Conservation (phyloP, 352 stramenopile species). For the Globisporangium spiculum region DNA sequence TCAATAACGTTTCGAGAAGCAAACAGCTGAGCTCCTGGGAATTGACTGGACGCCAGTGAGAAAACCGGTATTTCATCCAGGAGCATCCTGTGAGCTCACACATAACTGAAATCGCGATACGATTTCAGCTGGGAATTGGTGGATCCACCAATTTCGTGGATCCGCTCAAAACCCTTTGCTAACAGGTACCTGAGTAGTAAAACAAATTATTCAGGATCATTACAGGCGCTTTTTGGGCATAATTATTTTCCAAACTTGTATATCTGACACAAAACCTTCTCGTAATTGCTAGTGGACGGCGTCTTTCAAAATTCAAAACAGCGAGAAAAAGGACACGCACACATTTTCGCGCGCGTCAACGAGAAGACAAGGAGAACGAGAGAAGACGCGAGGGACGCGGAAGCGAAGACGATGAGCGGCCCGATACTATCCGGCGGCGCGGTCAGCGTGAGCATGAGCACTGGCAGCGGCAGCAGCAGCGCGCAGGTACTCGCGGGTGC, state of each 20-base stretch:
- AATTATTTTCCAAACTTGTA: too few relatives aligned
- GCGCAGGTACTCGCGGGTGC: not conserved
- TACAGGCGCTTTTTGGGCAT: too few relatives aligned
- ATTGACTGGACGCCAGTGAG: constrained; percentile 16
- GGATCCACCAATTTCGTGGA: not conserved
- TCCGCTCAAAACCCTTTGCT: not conserved
- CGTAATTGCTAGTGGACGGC: not conserved
- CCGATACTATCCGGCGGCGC: constrained; percentile 2
- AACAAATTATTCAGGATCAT: too few relatives aligned
- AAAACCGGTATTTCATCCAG: constrained; percentile 6
- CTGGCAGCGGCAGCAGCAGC: not conserved
- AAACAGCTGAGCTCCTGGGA: constrained; percentile 1
- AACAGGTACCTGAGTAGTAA: too few relatives aligned
- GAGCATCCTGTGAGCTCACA: not conserved
- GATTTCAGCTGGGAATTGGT: not conserved
- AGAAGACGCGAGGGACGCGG: not conserved
- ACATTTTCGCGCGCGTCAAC: constrained; percentile 5
- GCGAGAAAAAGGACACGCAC: constrained; percentile 2
- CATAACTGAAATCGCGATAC: not conserved
- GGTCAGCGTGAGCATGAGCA: constrained; percentile 6
- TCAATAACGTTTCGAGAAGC: constrained; percentile 13
- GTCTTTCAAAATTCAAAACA: constrained; percentile 5
- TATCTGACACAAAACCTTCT: too few relatives aligned
- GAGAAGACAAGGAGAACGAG: not conserved
- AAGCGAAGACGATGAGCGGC: constrained; percentile 7